These are phyloP conservation scores for Chenopodium quinoa DNA, from an alignment of 148 eudicot genomes.

Conservation along the genomic window DNA sequence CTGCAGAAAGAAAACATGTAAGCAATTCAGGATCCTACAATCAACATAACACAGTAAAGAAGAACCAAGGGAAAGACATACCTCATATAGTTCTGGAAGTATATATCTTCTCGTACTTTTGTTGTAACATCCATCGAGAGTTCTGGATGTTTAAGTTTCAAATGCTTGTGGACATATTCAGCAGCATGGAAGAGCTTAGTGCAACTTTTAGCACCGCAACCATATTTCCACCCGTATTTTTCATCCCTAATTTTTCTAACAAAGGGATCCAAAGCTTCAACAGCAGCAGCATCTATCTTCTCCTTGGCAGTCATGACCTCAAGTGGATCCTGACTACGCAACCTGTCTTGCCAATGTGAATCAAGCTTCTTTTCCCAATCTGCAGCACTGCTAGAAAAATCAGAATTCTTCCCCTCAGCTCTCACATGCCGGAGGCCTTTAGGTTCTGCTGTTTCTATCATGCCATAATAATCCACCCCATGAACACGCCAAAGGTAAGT, in stretches of 20 bases:
- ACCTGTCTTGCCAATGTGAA: slow-evolving; percentile 80
- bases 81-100: slow-evolving; percentile 96
- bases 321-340: slow-evolving; percentile 74
- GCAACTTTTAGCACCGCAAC: slow-evolving; percentile 99
- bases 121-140: slow-evolving; percentile 72
- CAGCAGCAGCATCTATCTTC: slow-evolving; percentile 89
- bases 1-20: slow-evolving; percentile 37
- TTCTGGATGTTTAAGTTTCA: slow-evolving; percentile 88
- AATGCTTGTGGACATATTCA: slow-evolving; percentile 94
- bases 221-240: slow-evolving; percentile 99
- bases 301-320: slow-evolving; percentile 95
- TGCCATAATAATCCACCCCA: slow-evolving; percentile 90
- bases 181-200: slow-evolving; percentile 98
- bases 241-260: slow-evolving; percentile 97
- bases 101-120: slow-evolving; percentile 94
- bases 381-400: slow-evolving; percentile 37
- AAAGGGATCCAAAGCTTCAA: slow-evolving; percentile 81
- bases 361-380: slow-evolving; percentile 98
- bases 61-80: slow-evolving; percentile 32
- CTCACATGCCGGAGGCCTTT: slow-evolving; percentile 91
- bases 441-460: slow-evolving; percentile 73
- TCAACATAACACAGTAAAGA: background rate
- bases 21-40: slow-evolving; percentile 13
- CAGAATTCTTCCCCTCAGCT: slow-evolving; percentile 64
- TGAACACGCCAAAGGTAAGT: slow-evolving; percentile 99